These are phyloP conservation scores for Yamadazyma nakazawae DNA, from an alignment of 805 yeast species.

Conservation along the genomic window DNA sequence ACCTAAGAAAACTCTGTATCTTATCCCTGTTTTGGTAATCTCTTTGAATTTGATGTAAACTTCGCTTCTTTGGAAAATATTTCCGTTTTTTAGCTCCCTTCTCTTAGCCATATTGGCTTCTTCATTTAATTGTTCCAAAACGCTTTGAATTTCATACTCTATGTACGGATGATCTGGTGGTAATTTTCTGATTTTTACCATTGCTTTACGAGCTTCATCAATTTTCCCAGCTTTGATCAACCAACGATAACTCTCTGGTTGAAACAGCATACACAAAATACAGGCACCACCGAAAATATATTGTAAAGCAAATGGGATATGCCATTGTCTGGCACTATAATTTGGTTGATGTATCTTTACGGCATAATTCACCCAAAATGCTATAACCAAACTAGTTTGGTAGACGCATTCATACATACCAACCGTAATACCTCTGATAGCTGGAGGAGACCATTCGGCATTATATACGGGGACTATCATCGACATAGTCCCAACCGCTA, in stretches of 20 bases:
- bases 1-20: slow-evolving; percentile 3
- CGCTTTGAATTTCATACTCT: slow-evolving; percentile 5
- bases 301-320: slow-evolving; percentile 73
- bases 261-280: slow-evolving; percentile 56
- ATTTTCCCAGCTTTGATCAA: slow-evolving; percentile 58
- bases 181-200: slow-evolving; percentile 38
- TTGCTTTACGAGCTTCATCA: slow-evolving; percentile 52
- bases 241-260: slow-evolving; percentile 90
- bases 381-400: slow-evolving; percentile 63
- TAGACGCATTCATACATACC: slow-evolving; percentile 77
- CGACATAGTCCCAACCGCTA: slow-evolving; percentile 75
- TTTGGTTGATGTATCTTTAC: slow-evolving; percentile 53
- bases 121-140: slow-evolving; percentile 1
- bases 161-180: slow-evolving; percentile 4
- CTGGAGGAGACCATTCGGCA: slow-evolving; percentile 75
- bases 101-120: slow-evolving; percentile 1
- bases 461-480: slow-evolving; percentile 76
- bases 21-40: slow-evolving; percentile 2
- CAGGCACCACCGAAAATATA: slow-evolving; percentile 56
- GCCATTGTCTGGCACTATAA: slow-evolving; percentile 49
- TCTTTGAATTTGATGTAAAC: slow-evolving; percentile 1
- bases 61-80: neutral
- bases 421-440: slow-evolving; percentile 78
- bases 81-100: neutral
- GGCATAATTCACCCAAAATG: no score